These are phyloP conservation scores for Hansfordia pulvinata DNA, from an alignment of 2,329 filamentous ascomycete species.

Conservation along the genomic window DNA sequence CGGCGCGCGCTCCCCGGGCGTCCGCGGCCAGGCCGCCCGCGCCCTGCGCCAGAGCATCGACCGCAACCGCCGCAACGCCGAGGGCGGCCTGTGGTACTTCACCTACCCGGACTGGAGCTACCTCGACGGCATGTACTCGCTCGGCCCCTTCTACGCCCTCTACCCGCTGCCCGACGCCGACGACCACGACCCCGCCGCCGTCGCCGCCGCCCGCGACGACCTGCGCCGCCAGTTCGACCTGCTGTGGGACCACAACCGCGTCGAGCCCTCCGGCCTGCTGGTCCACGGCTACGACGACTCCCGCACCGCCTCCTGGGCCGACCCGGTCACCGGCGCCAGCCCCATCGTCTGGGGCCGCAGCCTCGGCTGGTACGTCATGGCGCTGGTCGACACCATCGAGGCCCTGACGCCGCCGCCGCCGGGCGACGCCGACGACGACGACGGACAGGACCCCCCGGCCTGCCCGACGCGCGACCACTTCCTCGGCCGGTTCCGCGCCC, in stretches of 20 bases:
- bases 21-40: too few relatives aligned
- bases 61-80: conserved; percentile 31
- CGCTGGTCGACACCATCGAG: conserved; percentile 21
- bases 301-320: conserved; percentile 31
- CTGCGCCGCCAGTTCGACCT: conserved; percentile 26
- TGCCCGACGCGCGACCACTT: conserved; percentile 4
- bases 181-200: conserved; percentile 24
- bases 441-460: too few relatives aligned
- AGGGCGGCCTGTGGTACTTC: conserved; percentile 24
- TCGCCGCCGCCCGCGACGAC: conserved; percentile 27
- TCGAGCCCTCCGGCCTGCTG: conserved; percentile 24
- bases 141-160: conserved; percentile 26
- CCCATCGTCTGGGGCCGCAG: conserved; percentile 36
- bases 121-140: conserved; percentile 42
- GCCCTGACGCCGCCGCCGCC: conserved; percentile 16
- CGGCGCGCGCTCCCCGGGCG: too few relatives aligned
- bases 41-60: conserved; percentile 30
- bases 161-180: conserved; percentile 24
- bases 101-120: conserved; percentile 39
- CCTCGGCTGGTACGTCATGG: conserved; percentile 30
- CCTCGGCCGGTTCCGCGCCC: conserved; percentile 8
- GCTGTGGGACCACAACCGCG: conserved; percentile 24
- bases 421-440: not conserved
- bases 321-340: conserved; percentile 28
- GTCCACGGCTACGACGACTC: conserved; percentile 37